phyloP scores from a whole-genome alignment of 129 eudicot genomes.

The Flaveria robusta region DNA sequence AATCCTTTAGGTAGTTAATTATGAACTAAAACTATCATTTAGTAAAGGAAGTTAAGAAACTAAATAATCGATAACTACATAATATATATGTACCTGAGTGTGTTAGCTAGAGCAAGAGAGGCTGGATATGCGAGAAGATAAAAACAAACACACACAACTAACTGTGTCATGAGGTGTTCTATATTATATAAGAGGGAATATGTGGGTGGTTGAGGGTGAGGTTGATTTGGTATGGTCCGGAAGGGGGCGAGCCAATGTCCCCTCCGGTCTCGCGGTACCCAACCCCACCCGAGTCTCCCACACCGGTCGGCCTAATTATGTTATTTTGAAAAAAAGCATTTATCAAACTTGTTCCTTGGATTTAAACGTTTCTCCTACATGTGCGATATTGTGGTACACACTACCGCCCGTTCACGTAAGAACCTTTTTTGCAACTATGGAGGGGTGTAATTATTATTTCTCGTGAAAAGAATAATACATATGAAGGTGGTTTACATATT shows the following conservation, averaged over 20 bases:
- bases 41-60: neutral
- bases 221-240: no score
- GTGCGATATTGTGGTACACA: neutral
- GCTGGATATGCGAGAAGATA: no score
- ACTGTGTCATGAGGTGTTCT: neutral
- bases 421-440: no score
- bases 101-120: neutral
- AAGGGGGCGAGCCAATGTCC: no score
- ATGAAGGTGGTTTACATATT: no score
- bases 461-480: no score
- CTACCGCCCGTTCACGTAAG: neutral
- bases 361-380: neutral
- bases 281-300: no score
- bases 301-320: neutral
- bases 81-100: neutral
- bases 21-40: neutral
- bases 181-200: neutral
- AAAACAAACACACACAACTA: neutral
- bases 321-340: neutral
- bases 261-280: no score
- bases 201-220: no score
- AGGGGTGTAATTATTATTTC: no score
- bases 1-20: neutral
- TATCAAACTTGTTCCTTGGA: no score
- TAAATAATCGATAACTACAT: neutral